phyloP scores from a whole-genome alignment of 192 early-diverging fungal genomes.

The Chytriomyces confervae region DNA sequence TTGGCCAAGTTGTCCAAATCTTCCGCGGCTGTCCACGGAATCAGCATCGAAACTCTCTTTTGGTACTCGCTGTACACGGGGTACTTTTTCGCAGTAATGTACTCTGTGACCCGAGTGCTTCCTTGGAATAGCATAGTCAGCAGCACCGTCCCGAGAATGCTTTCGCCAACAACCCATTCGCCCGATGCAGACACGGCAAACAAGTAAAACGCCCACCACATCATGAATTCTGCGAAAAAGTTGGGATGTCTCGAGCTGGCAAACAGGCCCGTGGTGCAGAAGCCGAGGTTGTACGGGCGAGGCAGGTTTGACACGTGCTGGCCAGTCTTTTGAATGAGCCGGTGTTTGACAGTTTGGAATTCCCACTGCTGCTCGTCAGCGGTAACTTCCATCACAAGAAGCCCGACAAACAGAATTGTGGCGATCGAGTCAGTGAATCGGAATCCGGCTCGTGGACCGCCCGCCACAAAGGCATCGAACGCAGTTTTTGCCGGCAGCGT shows the following conservation, averaged over 20 bases:
- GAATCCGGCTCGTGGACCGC: conserved; percentile 1
- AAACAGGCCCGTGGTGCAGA: conserved; percentile 77
- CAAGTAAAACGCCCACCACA: conserved; percentile 60
- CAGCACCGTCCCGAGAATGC: conserved; percentile 51
- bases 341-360: conserved; percentile 55
- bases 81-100: conserved; percentile 72
- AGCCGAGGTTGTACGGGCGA: conserved; percentile 61
- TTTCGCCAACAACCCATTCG: conserved; percentile 27
- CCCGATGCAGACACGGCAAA: conserved; percentile 60
- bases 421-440: conserved; percentile 52
- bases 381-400: conserved; percentile 66
- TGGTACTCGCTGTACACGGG: conserved; percentile 67
- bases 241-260: conserved; percentile 81
- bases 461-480: conserved; percentile 11
- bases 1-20: background rate
- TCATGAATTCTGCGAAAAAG: conserved; percentile 75
- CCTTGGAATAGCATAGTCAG: conserved; percentile 76
- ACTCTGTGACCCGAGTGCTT: conserved; percentile 52
- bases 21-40: conserved; percentile 5
- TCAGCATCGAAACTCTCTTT: conserved; percentile 12
- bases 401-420: conserved; percentile 43
- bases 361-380: conserved; percentile 86
- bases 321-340: conserved; percentile 33
- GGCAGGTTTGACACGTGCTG: conserved; percentile 32
- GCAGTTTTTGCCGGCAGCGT: conserved; percentile 50